Conservation (phyloP, 768 basidiomycete species). For the Hortiboletus flavorubellus region DNA sequence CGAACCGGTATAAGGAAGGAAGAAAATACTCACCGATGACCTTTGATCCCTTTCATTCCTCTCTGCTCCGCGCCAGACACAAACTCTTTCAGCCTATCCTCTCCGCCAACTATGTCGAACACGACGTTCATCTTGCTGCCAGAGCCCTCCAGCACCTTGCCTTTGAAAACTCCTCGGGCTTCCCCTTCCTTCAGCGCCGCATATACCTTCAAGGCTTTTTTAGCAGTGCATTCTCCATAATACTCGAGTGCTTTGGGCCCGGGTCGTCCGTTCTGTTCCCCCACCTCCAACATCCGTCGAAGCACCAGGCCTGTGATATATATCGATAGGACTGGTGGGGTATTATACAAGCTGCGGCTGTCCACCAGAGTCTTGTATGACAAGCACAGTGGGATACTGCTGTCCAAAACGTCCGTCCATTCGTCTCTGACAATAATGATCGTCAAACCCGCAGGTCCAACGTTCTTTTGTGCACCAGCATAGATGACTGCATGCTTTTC, state of each 20-base stretch:
- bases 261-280: slow-evolving; percentile 11
- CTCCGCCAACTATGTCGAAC: slow-evolving; percentile 72
- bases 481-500: slow-evolving; percentile 92
- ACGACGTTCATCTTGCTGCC: slow-evolving; percentile 97
- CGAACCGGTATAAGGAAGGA: neutral
- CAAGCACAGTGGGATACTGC: slow-evolving; percentile 77
- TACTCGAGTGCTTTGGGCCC: slow-evolving; percentile 61
- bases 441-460: slow-evolving; percentile 91
- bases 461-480: slow-evolving; percentile 97
- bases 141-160: slow-evolving; percentile 70
- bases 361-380: slow-evolving; percentile 83
- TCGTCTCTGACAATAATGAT: slow-evolving; percentile 94
- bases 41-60: slow-evolving; percentile 86
- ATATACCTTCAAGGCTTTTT: slow-evolving; percentile 80
- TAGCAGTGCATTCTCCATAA: slow-evolving; percentile 61
- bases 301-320: slow-evolving; percentile 90
- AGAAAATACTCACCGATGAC: slow-evolving; percentile 70
- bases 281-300: slow-evolving; percentile 50
- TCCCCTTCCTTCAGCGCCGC: slow-evolving; percentile 66
- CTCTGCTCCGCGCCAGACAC: slow-evolving; percentile 72
- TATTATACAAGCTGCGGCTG: slow-evolving; percentile 81
- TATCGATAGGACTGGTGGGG: slow-evolving; percentile 87
- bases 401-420: slow-evolving; percentile 64
- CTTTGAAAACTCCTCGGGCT: slow-evolving; percentile 60
- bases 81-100: slow-evolving; percentile 72